Base-by-base conservation (phyloP, 2,329 filamentous ascomycete species). In the Apiospora koreana region DNA sequence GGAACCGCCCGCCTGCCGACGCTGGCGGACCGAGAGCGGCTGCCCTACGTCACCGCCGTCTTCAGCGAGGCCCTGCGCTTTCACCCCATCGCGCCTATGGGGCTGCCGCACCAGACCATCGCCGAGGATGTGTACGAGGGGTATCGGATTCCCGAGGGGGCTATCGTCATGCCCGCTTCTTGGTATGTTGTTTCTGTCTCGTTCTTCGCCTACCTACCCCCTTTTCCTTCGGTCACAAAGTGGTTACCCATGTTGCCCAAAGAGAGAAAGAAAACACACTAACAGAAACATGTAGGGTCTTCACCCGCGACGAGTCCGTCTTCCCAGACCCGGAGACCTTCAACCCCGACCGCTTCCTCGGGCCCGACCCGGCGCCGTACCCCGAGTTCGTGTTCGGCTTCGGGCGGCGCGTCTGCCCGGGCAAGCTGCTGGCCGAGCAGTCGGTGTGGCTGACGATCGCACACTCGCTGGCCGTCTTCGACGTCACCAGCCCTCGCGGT, bases 401-500 rank as follows among this genome's bases (percentile, higher is more conserved):
- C 77, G 82, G 82, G 0, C 78, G 82, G 18, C 77, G 82, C 2
- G 75, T 83, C 7, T 84, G 82, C 18, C 81, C 82, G 0, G 82
- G 82, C 0, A 79, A 86, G 72, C 86, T 89, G 67, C 81, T 89
- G 1, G 86, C 86, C 0, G 83, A 86, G 54, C 83, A 85, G 0
- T 87, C 83, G 0, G 79, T 89, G 25, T 68, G 66, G 66, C 76
- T 86, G 1, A 83, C 81, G 50, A 82, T 87, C 23, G 81, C 85
- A 0, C 81, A 84, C 2, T 78, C 87, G 0, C 75, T 91, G 0
- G 91, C 88, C 88, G 87, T 82, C 0, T 89, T 89, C 67, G 75
- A 85, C 0, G 75, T 85, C 4, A 72, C 71, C 0, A 76, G 78
- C 0, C 78, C 74, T 0, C 77, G 76, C 67, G 73, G 80, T 0